Conservation (phyloP, 169 alveolate genomes). For the Perkinsus olseni region DNA sequence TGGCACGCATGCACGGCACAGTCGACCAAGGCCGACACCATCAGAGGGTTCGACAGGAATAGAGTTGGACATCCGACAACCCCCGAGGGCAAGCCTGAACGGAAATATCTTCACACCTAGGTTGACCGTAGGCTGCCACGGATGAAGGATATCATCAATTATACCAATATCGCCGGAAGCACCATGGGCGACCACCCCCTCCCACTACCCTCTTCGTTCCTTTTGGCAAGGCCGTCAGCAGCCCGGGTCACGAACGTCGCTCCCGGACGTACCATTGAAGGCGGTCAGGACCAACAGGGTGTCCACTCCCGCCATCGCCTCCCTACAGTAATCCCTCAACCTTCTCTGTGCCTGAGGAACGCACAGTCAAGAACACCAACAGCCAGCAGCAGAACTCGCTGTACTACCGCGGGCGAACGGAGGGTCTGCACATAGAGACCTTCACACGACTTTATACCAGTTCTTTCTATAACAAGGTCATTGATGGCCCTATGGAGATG, state of each 20-base stretch:
- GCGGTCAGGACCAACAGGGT: neutral
- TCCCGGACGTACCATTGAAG: neutral
- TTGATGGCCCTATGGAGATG: neutral
- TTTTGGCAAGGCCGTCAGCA: neutral
- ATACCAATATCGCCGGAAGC: too few relatives aligned
- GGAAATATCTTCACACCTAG: too few relatives aligned
- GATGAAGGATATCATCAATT: too few relatives aligned
- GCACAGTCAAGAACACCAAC: neutral
- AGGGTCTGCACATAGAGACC: neutral
- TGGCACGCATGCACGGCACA: neutral
- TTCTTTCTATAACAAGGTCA: neutral
- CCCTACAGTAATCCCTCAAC: neutral
- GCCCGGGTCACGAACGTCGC: neutral
- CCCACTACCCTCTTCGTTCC: neutral
- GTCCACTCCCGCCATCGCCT: neutral
- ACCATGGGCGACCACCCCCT: too few relatives aligned
- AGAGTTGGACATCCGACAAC: neutral
- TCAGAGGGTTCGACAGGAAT: neutral
- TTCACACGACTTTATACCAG: neutral
- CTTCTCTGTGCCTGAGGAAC: neutral
- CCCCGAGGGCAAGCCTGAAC: neutral
- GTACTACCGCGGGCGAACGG: neutral
- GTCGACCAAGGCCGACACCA: neutral
- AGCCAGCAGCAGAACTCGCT: neutral
- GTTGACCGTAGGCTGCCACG: too few relatives aligned